These are phyloP conservation scores for Cladosporium sphaerospermum DNA, from an alignment of 2,329 filamentous ascomycete species.

Conservation along the genomic window DNA sequence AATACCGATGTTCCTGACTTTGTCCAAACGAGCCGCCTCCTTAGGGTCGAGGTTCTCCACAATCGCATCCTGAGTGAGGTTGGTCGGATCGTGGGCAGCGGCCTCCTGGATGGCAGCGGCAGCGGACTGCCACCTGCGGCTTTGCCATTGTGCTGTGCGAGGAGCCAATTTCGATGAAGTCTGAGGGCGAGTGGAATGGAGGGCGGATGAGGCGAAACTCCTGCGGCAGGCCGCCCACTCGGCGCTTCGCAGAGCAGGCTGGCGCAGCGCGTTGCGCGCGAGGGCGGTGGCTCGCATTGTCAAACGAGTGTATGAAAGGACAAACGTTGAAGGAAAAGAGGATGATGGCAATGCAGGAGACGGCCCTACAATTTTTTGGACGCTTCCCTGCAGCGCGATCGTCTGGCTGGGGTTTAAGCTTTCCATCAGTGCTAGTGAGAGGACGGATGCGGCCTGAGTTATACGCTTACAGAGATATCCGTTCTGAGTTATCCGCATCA, in stretches of 20 bases:
- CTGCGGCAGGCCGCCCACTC: conserved; percentile 16
- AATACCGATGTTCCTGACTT: conserved; percentile 95
- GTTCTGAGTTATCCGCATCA: too few relatives aligned
- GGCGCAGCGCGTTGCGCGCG: conserved; percentile 26
- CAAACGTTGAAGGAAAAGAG: background rate
- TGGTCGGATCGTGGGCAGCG: conserved; percentile 50
- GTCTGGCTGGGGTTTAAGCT: too few relatives aligned
- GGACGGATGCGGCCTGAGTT: too few relatives aligned
- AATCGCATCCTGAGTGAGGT: conserved; percentile 58
- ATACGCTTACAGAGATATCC: too few relatives aligned
- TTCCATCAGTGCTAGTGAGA: too few relatives aligned
- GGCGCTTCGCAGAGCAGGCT: conserved; percentile 17
- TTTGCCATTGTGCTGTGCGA: conserved; percentile 3
- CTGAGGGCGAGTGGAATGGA: conserved; percentile 11
- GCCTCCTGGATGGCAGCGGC: conserved; percentile 43
- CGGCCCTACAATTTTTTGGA: background rate
- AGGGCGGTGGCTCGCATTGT: conserved; percentile 21
- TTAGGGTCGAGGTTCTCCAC: conserved; percentile 73
- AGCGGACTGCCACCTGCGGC: conserved; percentile 23
- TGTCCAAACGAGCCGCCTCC: conserved; percentile 70
- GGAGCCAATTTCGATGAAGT: background rate
- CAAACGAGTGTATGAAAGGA: background rate
- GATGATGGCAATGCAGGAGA: background rate
- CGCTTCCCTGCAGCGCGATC: background rate
- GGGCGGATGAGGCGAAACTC: conserved; percentile 19